Evolutionary conservation across 2,329 filamentous ascomycete species (phyloP).

Genomic region (Penicillium expansum): DNA sequence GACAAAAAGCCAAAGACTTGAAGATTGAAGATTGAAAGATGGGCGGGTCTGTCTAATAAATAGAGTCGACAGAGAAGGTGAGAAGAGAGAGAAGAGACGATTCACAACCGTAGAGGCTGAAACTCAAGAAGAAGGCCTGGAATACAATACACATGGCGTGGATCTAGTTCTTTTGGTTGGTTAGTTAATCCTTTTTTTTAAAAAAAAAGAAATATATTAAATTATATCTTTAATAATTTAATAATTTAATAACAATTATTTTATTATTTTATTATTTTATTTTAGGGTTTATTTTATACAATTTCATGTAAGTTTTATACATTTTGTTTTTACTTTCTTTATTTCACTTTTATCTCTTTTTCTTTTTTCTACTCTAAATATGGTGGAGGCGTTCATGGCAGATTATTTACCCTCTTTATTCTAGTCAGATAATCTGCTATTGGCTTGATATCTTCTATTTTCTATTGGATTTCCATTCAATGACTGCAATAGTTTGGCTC

Average conservation of each 20-base stretch:
- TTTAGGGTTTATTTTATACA: conserved; percentile 6
- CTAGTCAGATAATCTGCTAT: background rate
- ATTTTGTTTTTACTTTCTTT: conserved; percentile 8
- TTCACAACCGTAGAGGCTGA: conserved; percentile 25
- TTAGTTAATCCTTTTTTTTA: conserved; percentile 1
- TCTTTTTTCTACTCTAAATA: conserved; percentile 3
- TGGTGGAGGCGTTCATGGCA: background rate
- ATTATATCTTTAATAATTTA: background rate
- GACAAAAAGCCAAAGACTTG: conserved; percentile 4
- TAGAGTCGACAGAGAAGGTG: conserved; percentile 1
- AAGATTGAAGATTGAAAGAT: conserved; percentile 10
- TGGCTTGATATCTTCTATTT: background rate
- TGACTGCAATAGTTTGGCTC: background rate
- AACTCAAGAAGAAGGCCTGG: conserved; percentile 22
- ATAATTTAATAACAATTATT: conserved; percentile 11
- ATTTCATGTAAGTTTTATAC: background rate
- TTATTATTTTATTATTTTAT: conserved; percentile 9
- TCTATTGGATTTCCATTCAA: background rate
- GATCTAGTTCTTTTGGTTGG: conserved; percentile 10
- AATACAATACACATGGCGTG: conserved; percentile 17
- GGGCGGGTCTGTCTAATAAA: conserved; percentile 11
- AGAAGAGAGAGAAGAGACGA: conserved; percentile 15
- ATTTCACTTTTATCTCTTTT: conserved; percentile 1
- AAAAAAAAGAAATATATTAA: background rate
- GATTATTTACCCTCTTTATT: background rate